Conservation (phyloP, 108 stramenopile genomes). For the Conticribra guillardii region DNA sequence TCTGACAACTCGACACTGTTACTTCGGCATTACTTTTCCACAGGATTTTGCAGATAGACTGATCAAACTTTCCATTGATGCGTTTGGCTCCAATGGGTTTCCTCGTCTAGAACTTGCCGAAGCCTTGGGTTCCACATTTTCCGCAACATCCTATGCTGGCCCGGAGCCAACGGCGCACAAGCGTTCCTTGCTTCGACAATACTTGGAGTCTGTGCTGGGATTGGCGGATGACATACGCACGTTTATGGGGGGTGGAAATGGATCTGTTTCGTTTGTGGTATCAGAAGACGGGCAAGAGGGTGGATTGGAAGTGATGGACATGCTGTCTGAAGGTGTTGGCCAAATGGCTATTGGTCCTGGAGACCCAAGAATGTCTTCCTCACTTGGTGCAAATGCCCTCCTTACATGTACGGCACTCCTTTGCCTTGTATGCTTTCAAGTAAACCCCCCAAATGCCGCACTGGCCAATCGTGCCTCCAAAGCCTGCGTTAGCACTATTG, state of each 20-base stretch:
- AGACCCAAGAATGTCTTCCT: conserved; percentile 44
- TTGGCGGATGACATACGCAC: conserved; percentile 66
- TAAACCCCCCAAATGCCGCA: conserved; percentile 67
- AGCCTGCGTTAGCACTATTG: conserved; percentile 68
- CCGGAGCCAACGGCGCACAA: conserved; percentile 62
- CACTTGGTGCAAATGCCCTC: conserved; percentile 47
- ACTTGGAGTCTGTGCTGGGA: conserved; percentile 79
- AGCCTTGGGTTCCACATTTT: conserved; percentile 77
- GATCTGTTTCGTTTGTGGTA: conserved; percentile 23
- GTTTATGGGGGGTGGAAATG: conserved; percentile 14
- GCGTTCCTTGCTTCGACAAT: conserved; percentile 65
- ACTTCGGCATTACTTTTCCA: too few species aligned
- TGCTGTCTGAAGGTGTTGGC: background rate
- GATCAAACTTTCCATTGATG: conserved; percentile 85
- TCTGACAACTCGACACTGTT: too few species aligned
- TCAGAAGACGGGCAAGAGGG: conserved; percentile 59
- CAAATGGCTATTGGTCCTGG: conserved; percentile 15
- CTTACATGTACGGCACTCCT: conserved; percentile 75
- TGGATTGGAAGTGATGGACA: conserved; percentile 39
- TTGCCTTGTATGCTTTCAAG: conserved; percentile 70
- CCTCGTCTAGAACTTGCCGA: conserved; percentile 85
- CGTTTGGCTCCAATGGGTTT: conserved; percentile 87
- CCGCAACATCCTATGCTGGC: conserved; percentile 84
- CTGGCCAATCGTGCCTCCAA: conserved; percentile 83
- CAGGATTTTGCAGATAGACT: conserved; percentile 87